Evolutionary conservation across 2,329 filamentous ascomycete species (phyloP).

Genomic region (Xylaria arbuscula): DNA sequence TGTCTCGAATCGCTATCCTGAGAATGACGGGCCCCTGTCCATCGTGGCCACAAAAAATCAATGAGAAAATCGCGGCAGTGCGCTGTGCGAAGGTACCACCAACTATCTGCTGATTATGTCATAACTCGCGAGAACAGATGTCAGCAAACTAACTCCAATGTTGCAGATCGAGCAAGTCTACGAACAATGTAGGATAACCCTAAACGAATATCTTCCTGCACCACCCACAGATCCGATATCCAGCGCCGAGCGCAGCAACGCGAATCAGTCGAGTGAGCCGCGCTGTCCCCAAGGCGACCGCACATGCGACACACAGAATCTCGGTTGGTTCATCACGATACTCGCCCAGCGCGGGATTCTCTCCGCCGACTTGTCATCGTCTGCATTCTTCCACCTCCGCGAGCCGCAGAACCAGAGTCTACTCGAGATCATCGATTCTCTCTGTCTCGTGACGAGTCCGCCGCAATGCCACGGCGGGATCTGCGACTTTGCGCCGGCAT

Average conservation of each 20-base stretch:
- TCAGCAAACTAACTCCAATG: constrained; percentile 4
- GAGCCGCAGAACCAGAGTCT: constrained; percentile 55
- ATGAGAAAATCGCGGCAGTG: constrained; percentile 61
- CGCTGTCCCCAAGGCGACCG: constrained; percentile 63
- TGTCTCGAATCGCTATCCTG: constrained; percentile 62
- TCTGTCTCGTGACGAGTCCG: constrained; percentile 59
- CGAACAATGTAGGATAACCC: constrained; percentile 56
- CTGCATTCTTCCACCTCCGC: constrained; percentile 20
- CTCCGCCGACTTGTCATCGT: constrained; percentile 44
- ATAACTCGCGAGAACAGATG: neutral
- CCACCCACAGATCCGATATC: neutral
- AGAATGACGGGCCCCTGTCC: constrained; percentile 58
- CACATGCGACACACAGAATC: constrained; percentile 63
- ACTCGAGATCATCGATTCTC: constrained; percentile 57
- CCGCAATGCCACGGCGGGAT: constrained; percentile 55
- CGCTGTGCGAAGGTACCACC: constrained; percentile 58
- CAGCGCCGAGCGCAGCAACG: neutral
- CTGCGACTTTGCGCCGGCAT: constrained; percentile 62
- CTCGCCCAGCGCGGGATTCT: constrained; percentile 61
- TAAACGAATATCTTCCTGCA: constrained; percentile 59
- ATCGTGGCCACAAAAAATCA: constrained; percentile 60
- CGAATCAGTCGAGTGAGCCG: constrained; percentile 50
- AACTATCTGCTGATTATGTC: neutral
- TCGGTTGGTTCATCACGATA: constrained; percentile 66
- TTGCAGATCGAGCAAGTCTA: constrained; percentile 56